Evolutionary conservation across 352 stramenopile genomes (phyloP), one percentile per base, ranked within the genome.

Genomic region (Phytophthora pisi): DNA sequence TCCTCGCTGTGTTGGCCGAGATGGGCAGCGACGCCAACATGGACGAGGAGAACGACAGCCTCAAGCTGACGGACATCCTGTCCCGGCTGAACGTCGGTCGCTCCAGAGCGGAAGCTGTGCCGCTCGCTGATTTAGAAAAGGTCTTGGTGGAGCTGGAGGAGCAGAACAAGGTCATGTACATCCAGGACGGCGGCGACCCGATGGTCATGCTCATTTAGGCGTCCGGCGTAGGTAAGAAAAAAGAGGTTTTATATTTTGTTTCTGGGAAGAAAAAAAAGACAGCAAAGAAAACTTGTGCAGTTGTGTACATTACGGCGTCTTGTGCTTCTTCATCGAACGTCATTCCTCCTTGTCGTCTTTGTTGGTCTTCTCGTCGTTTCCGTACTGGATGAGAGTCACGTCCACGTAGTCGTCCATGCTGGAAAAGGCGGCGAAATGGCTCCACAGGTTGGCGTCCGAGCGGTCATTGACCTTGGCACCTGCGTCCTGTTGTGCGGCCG

Each of bases 111-210:
- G 70, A 73, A 20, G 55, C 42, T 5, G 75, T 93, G 31, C 76
- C 75, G 20, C 74, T 70, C 38, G 61, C 56, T n/a, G 81, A 92
- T 61, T 71, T 96, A 57, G 82, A 92, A 58, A 75, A 79, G 52
- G 80, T 94, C 51, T 68, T 95, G 57, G 63, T 86, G 55, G 78
- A 86, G 59, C 77, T 95, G 52, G 89, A 96, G 57, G 78, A 92
- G 64, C 75, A 95, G 75, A 96, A 96, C 81, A 94, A 94, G 74
- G 70, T 96, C 76, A 96, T 96, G 89, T 96, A 92, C 72, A 82
- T 96, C 55, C 85, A 80, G 64, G 88, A 94, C 70, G 83, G 81
- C 61, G 86, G 86, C 46, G 86, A 91, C 49, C 87, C 87, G 24
- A 81, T 88, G 72, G 75, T 96, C 43, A 93, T 96, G 85, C 81